Conservation (phyloP, 805 yeast genomes). For the Ogataea glucozyma region DNA sequence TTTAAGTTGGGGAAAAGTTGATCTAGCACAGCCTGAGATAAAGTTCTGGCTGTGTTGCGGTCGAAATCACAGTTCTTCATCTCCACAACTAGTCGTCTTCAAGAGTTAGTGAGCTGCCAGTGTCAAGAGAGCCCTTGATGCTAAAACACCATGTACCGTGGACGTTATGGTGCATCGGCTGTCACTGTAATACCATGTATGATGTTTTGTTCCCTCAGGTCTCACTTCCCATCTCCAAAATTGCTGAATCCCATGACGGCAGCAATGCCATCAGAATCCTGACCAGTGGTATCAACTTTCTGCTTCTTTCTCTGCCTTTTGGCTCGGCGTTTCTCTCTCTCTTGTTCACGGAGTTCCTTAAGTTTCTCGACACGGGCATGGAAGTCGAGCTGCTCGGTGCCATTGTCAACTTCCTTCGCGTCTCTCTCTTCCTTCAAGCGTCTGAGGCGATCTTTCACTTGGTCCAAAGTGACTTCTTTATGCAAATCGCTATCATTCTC, state of each 20-base stretch:
- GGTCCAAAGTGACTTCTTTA: slow-evolving; percentile 47
- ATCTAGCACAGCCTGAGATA: too few species aligned
- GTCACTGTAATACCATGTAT: too few species aligned
- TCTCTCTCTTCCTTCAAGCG: slow-evolving; percentile 36
- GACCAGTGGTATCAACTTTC: slow-evolving; percentile 18
- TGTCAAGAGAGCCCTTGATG: too few species aligned
- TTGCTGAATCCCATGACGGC: slow-evolving; percentile 34
- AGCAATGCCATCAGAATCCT: slow-evolving; percentile 13
- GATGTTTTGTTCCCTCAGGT: too few species aligned
- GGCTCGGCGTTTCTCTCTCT: slow-evolving; percentile 32
- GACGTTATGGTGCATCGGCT: too few species aligned
- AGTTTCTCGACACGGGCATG: slow-evolving; percentile 43
- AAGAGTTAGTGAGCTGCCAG: too few species aligned
- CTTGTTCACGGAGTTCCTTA: slow-evolving; percentile 40
- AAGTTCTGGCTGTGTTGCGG: too few species aligned
- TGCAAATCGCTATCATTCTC: slow-evolving; percentile 22
- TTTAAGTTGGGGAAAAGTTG: too few species aligned
- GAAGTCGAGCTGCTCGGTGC: slow-evolving; percentile 34
- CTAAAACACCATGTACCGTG: too few species aligned
- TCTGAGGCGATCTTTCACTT: slow-evolving; percentile 45
- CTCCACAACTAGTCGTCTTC: too few species aligned
- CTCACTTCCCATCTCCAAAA: slow-evolving; percentile 11
- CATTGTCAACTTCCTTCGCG: slow-evolving; percentile 15
- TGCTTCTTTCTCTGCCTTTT: slow-evolving; percentile 28
- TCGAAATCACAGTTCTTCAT: too few species aligned